phyloP scores from a whole-genome alignment of 352 stramenopile species.

The Pythium pyrilobum region DNA sequence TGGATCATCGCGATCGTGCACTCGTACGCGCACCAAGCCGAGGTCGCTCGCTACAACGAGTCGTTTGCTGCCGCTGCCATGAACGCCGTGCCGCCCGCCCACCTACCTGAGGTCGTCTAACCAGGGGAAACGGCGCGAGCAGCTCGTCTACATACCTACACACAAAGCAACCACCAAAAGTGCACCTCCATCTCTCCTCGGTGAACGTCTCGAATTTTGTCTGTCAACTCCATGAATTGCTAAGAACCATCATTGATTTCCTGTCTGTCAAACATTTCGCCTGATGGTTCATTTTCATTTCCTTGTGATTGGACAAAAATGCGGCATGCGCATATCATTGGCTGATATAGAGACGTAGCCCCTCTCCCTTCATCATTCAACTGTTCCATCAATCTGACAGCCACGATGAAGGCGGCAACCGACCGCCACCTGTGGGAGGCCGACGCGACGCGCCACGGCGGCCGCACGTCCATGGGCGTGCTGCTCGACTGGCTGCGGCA shows the following conservation, averaged over 20 bases:
- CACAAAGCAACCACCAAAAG: background rate
- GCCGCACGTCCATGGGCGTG: conserved; percentile 4
- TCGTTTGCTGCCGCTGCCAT: conserved; percentile 75
- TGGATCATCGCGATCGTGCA: conserved; percentile 79
- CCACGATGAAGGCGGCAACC: background rate
- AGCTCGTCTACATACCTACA: too few species aligned
- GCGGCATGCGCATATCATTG: too few species aligned
- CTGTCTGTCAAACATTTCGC: too few species aligned
- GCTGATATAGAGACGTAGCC: too few species aligned
- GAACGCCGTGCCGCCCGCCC: conserved; percentile 70
- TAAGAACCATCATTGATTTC: too few species aligned
- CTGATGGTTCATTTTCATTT: too few species aligned
- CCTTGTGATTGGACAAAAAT: too few species aligned
- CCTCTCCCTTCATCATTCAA: background rate
- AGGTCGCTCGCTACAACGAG: conserved; percentile 80
- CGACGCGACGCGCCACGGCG: background rate
- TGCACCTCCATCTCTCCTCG: background rate
- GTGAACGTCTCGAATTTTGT: too few species aligned
- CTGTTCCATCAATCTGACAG: background rate
- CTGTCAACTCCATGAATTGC: too few species aligned
- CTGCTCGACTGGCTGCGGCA: conserved; percentile 4
- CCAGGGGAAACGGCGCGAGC: background rate
- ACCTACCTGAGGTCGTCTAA: conserved; percentile 56
- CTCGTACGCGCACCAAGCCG: conserved; percentile 65
- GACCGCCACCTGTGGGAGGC: background rate